Percentiles rank a stretch among this genome's conserved stretches.
These are phyloP conservation scores for Gymnopilus dilepis DNA, from an alignment of 768 basidiomycete species.

Conservation along the genomic window DNA sequence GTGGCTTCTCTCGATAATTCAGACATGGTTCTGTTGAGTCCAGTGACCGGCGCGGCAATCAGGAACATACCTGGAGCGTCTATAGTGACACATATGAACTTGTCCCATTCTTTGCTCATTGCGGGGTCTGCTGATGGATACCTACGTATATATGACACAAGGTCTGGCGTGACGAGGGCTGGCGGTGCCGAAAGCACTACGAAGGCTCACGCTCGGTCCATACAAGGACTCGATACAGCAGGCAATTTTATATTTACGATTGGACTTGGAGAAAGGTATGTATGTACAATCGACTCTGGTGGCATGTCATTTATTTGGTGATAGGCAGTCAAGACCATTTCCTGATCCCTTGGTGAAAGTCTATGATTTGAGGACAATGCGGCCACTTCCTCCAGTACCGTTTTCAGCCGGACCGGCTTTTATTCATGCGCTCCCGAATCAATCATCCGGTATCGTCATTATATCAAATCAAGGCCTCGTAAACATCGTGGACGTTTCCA, in stretches of 20 bases:
- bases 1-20: constrained; percentile 63
- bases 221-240: constrained; percentile 79
- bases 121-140: constrained; percentile 78
- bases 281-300: not conserved
- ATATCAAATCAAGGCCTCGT: constrained; percentile 84
- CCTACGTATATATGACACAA: constrained; percentile 73
- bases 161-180: constrained; percentile 58
- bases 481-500: constrained; percentile 82
- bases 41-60: constrained; percentile 69
- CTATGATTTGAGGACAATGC: constrained; percentile 86
- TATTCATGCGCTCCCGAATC: constrained; percentile 78
- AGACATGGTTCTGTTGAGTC: constrained; percentile 74
- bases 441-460: constrained; percentile 74
- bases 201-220: constrained; percentile 81
- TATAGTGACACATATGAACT: constrained; percentile 66
- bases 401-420: constrained; percentile 90
- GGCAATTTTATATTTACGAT: constrained; percentile 87
- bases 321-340: constrained; percentile 84
- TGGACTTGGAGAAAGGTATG: constrained; percentile 83
- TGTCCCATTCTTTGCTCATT: constrained; percentile 65
- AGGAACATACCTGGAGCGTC: constrained; percentile 64
- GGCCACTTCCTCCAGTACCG: constrained; percentile 81
- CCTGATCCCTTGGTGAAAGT: constrained; percentile 94
- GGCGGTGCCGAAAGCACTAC: constrained; percentile 57
- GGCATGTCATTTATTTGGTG: not conserved